Base-by-base conservation (phyloP, 306 rosid genomes). In the Cajanus cajan region DNA sequence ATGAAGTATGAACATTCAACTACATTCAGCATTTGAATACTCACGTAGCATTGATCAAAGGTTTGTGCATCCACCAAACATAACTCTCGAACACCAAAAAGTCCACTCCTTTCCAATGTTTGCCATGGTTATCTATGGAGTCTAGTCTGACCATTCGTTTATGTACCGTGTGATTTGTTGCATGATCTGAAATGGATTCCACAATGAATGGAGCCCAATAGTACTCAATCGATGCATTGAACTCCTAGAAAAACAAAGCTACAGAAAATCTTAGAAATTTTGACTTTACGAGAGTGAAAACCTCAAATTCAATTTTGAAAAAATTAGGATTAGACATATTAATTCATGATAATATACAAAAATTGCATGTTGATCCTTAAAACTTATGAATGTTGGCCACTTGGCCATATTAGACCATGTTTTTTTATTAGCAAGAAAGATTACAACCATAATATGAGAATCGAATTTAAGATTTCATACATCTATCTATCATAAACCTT, bases 201-300 rank as follows among this genome's bases (percentile, higher is more conserved):
- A 95, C 96, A 0, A 92, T 84, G 83, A 95, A 92, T 7, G 97
- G 98, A 24, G 98, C 94, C 98, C 98, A 92, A 61, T 95, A 92
- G 79, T 95, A 94, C 59, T 95, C 98, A 4, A 92, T 94, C 0
- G 97, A 80, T 57, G 82, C 95, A 87, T 94, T 89, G 70, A 73
- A 94, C 45, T 94, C 98, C 97, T 94, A 72, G 0, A 28, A 68
- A 59, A 2, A 7, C 4, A 44, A 62, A 62, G 68, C 78, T 62
- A 77, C 57, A 52, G 10, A 54, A 70, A 50, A 50, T 70, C 44
- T 82, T 41, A 82, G 50, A 68, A 81, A 61, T 0, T 3, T 61
- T 25, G 45, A 22, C 33, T 63, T 34, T 7, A 7, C n/a, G 45
- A 63, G 45, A 15, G 12, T 63, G 14, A 34, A 63, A 63, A 28